phyloP scores from a whole-genome alignment of 306 rosid species.

The Comarum palustre region DNA sequence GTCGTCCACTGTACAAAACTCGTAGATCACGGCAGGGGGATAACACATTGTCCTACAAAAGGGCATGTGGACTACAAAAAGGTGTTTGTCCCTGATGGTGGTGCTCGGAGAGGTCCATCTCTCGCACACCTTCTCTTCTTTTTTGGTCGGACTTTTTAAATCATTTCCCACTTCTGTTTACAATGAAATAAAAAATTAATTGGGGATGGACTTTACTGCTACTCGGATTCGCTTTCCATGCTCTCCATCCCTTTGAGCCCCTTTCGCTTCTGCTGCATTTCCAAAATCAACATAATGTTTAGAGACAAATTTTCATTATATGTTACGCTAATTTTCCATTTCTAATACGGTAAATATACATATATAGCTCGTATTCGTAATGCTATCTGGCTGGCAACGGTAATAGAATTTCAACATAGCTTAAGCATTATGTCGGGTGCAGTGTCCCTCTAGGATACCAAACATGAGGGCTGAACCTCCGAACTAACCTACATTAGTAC shows the following conservation, averaged over 20 bases:
- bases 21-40: background rate
- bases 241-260: constrained; percentile 67
- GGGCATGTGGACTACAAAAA: constrained; percentile 11
- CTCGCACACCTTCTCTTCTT: background rate
- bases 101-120: background rate
- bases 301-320: background rate
- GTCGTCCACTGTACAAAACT: constrained; percentile 9
- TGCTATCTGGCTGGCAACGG: background rate
- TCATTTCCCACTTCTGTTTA: background rate
- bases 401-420: background rate
- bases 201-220: background rate
- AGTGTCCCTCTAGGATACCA: background rate
- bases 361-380: background rate
- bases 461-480: background rate
- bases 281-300: constrained; percentile 5
- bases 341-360: background rate
- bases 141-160: background rate
- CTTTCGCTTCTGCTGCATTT: constrained; percentile 65
- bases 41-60: background rate
- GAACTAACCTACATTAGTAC: background rate
- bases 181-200: background rate
- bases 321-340: background rate
- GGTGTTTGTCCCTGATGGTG: background rate
- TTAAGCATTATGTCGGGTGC: background rate
- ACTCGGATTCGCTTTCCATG: constrained; percentile 44